Evolutionary conservation across 225 moss, liverwort and hornwort species (phyloP).

Genomic region (Takakia lepidozioides): DNA sequence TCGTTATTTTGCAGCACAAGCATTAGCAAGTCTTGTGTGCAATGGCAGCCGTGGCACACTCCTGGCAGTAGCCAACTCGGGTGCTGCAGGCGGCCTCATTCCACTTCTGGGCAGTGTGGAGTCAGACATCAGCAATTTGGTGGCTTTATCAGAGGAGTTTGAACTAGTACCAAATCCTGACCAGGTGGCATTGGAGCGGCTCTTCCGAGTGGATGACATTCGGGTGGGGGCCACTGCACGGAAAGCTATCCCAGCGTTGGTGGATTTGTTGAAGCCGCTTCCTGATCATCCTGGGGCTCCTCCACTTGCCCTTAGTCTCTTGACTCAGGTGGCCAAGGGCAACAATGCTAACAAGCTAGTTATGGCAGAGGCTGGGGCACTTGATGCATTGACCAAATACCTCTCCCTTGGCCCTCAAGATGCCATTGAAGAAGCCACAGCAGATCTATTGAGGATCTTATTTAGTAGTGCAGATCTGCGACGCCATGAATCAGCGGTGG

Average conservation of each 20-base stretch:
- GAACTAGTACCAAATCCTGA: conserved; percentile 74
- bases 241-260: conserved; percentile 93
- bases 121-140: conserved; percentile 76
- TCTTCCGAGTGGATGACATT: conserved; percentile 96
- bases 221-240: conserved; percentile 92
- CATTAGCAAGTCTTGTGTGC: conserved; percentile 92
- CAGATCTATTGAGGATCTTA: conserved; percentile 75
- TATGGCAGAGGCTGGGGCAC: conserved; percentile 97
- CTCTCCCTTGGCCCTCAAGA: conserved; percentile 95
- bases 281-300: conserved; percentile 96
- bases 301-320: conserved; percentile 76
- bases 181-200: conserved; percentile 84
- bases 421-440: conserved; percentile 92
- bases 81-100: conserved; percentile 88
- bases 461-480: conserved; percentile 86
- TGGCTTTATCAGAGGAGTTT: conserved; percentile 81
- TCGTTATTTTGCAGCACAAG: conserved; percentile 93
- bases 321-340: conserved; percentile 86
- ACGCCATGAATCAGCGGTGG: conserved; percentile 72
- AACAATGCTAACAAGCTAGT: conserved; percentile 91
- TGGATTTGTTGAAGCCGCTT: conserved; percentile 88
- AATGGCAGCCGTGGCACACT: conserved; percentile 96
- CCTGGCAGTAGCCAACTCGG: conserved; percentile 96
- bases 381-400: conserved; percentile 92
- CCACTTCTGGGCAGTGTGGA: conserved; percentile 84